Base-by-base conservation (phyloP, 139 green algal genomes). In the Raphidocelis subcapitata region DNA sequence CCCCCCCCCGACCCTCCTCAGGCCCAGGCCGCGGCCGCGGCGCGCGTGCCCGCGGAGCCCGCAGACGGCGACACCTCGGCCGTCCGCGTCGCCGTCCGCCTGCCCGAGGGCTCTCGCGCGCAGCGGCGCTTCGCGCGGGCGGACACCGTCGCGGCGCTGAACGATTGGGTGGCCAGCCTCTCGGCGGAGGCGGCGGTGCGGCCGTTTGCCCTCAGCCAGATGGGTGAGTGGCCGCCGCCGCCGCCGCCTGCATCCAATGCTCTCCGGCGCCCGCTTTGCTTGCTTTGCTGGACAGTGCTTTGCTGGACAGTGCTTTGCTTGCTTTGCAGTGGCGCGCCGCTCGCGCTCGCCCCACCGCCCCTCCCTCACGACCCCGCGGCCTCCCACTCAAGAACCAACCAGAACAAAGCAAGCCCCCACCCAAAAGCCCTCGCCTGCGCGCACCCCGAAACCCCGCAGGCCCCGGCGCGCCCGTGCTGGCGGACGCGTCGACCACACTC, bases 91-190 rank as follows among this genome's bases (percentile, higher is more conserved):
- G 74, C 79, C 23, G 69, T 91, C 14, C 81, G 86, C 5, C 71
- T 92, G 67, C 90, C 90, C 3, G 81, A 92, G 63, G 90, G 90
- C 18, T 20, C 8, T 20, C 84, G 90, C 18, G 24, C 64, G 29
- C 80, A 85, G 66, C 90, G 90, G 12, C 75, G 82, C 62, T 96
- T 95, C 80, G 82, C 67, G 8, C 51, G 20, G 1, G 62, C 31
- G 1, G 67, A 85, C 21, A 55, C 75, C 1, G 44, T 93, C 2
- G n/a, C 60, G 3, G 72, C 60, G 1, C 37, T 92, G 62, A 67
- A 77, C 49, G 84, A 84, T 56, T 82, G 49, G 3, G 72, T 49
- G 59, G 33, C 47, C 5, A 23, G 28, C 14, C 28, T 70, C 24
- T n/a, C 24, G 2, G 44, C 61, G 33, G 47, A 47, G 28, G 60